Evolutionary conservation across 176 grass and related monocot species (phyloP).

Genomic region (Rhynchospora pubera): DNA sequence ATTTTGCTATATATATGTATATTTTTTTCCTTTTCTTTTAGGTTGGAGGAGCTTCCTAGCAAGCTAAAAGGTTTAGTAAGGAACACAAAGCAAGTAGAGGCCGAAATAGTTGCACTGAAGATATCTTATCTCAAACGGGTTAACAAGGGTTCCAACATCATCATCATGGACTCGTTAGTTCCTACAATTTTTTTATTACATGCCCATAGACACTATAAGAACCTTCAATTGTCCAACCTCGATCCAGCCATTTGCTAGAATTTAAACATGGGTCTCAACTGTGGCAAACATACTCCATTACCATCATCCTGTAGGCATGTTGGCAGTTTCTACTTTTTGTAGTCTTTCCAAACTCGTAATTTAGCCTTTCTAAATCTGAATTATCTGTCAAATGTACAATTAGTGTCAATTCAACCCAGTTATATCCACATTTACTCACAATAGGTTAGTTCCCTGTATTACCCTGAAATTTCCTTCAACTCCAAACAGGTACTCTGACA

Average conservation of each 20-base stretch:
- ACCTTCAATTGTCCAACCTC: neutral
- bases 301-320: neutral
- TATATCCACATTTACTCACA: neutral
- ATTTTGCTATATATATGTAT: neutral
- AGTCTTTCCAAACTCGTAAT: neutral
- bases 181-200: neutral
- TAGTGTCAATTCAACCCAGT: neutral
- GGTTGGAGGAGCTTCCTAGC: conserved; percentile 71
- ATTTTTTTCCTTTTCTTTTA: neutral
- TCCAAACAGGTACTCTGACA: conserved; percentile 55
- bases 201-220: neutral
- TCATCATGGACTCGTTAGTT: conserved; percentile 91
- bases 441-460: neutral
- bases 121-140: conserved; percentile 83
- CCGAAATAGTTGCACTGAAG: conserved; percentile 75
- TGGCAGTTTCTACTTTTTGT: neutral
- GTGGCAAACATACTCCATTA: neutral
- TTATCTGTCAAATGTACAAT: neutral
- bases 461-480: neutral
- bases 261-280: neutral
- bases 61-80: conserved; percentile 74
- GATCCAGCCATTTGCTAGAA: neutral
- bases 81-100: conserved; percentile 57
- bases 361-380: neutral
- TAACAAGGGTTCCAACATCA: conserved; percentile 69